These are phyloP conservation scores for Colletotrichum kahawae DNA, from an alignment of 2,329 filamentous ascomycete genomes.

Conservation along the genomic window DNA sequence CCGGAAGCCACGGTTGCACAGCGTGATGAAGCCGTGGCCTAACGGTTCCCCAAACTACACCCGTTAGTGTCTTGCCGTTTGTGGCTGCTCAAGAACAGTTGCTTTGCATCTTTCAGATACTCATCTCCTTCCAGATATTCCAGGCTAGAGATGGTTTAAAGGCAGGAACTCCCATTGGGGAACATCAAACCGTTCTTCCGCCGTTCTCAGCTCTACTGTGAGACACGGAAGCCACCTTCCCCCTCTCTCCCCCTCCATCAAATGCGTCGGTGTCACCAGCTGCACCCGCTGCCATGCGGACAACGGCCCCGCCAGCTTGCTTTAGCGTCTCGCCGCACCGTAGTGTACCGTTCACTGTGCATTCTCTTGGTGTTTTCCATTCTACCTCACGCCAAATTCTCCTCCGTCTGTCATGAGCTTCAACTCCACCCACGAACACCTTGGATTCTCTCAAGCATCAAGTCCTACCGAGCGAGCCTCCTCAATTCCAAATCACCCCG, in stretches of 20 bases:
- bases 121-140: neutral
- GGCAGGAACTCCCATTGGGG: neutral
- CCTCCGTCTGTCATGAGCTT: neutral
- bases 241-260: neutral
- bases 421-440: neutral
- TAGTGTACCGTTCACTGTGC: neutral
- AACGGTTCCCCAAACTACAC: neutral
- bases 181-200: neutral
- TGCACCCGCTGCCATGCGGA: neutral
- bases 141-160: neutral
- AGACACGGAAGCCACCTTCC: neutral
- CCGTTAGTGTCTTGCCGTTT: neutral
- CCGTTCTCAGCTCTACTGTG: neutral
- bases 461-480: neutral
- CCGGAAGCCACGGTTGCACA: neutral
- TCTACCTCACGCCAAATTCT: neutral
- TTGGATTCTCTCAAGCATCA: neutral
- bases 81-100: neutral
- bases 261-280: neutral
- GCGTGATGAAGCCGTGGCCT: neutral
- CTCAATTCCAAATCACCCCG: neutral
- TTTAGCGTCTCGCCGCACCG: neutral
- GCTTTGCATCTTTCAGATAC: neutral
- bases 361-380: neutral
- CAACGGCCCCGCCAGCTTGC: neutral